These are phyloP conservation scores for Phytophthora chlamydospora DNA, from an alignment of 352 stramenopile genomes.

Conservation along the genomic window DNA sequence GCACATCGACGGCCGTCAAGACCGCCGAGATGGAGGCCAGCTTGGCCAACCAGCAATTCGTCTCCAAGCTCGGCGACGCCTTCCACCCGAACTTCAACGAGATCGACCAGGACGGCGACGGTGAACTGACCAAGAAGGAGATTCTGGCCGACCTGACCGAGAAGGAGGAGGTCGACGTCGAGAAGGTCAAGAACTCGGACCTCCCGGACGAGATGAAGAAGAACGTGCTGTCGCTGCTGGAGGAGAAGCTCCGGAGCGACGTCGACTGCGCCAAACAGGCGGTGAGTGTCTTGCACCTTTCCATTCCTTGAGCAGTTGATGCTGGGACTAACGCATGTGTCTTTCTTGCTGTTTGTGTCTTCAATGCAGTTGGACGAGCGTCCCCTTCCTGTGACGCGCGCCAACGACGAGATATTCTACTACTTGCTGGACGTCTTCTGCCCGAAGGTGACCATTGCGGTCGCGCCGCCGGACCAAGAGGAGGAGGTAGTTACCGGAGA, in stretches of 20 bases:
- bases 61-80: constrained; percentile 38
- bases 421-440: constrained; percentile 33
- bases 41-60: constrained; percentile 35
- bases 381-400: background rate
- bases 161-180: constrained; percentile 23
- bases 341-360: background rate
- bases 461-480: constrained; percentile 15
- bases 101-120: constrained; percentile 43
- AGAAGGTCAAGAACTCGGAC: constrained; percentile 19
- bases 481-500: background rate
- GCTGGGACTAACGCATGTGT: background rate
- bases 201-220: constrained; percentile 25
- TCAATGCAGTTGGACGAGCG: constrained; percentile 8
- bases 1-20: constrained; percentile 8
- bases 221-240: constrained; percentile 21
- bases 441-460: constrained; percentile 20
- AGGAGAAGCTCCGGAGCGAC: constrained; percentile 27
- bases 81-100: constrained; percentile 47
- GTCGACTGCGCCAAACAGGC: constrained; percentile 20
- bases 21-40: constrained; percentile 18
- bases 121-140: constrained; percentile 15
- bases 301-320: background rate
- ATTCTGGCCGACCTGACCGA: constrained; percentile 22
- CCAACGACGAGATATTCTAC: constrained; percentile 27
- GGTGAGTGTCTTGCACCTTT: constrained; percentile 1